phyloP scores from a whole-genome alignment of 441 rosid genomes.

The Euphorbia schlechtendalii region DNA sequence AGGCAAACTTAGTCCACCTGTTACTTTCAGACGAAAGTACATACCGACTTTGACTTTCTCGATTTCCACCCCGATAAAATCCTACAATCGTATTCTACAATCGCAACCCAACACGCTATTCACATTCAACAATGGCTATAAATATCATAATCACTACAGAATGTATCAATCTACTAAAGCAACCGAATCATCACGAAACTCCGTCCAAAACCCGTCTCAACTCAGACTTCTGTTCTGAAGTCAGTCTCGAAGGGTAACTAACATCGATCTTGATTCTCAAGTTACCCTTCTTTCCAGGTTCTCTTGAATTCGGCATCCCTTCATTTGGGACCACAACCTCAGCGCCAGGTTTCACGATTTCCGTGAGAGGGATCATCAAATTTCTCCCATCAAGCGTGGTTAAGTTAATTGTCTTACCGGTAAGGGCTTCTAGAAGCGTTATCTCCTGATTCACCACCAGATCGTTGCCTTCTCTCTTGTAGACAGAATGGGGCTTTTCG shows the following conservation, averaged over 20 bases:
- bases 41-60: neutral
- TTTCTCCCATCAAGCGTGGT: conserved; percentile 66
- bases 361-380: conserved; percentile 56
- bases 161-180: conserved; percentile 13
- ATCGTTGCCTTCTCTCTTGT: conserved; percentile 79
- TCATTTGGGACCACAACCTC: conserved; percentile 74
- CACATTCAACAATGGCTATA: conserved; percentile 21
- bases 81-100: conserved; percentile 25
- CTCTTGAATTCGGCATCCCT: conserved; percentile 89
- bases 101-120: conserved; percentile 21
- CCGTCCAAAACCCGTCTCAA: conserved; percentile 70
- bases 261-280: conserved; percentile 68
- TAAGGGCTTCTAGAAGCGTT: conserved; percentile 75
- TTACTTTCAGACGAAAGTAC: conserved; percentile 1
- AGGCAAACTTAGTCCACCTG: conserved; percentile 10
- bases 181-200: conserved; percentile 33
- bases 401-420: conserved; percentile 62
- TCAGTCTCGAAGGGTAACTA: conserved; percentile 66
- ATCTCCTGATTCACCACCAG: conserved; percentile 60
- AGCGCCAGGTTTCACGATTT: conserved; percentile 63
- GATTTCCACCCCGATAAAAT: conserved; percentile 3
- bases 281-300: conserved; percentile 74
- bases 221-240: conserved; percentile 68
- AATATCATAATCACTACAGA: conserved; percentile 9
- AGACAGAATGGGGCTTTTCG: conserved; percentile 77